These are phyloP conservation scores for Helminthosporium solani DNA, from an alignment of 2,329 filamentous ascomycete genomes.

Conservation along the genomic window DNA sequence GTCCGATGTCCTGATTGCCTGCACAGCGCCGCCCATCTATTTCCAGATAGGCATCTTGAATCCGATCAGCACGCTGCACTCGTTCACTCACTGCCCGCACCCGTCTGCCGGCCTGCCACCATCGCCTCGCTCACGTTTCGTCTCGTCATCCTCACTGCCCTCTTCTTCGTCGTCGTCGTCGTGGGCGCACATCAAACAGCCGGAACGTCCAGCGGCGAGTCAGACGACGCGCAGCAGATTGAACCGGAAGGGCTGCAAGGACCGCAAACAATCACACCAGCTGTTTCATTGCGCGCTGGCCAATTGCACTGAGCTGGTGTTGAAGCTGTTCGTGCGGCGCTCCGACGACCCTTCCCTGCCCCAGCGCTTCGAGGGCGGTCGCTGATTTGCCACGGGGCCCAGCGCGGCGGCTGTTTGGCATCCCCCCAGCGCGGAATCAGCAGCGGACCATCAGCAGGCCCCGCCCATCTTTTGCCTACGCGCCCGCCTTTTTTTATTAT, in stretches of 20 bases:
- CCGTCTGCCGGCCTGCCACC: no score
- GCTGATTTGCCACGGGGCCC: conserved; percentile 21
- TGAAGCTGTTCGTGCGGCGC: conserved; percentile 16
- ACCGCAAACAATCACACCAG: conserved; percentile 38
- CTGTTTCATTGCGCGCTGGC: conserved; percentile 29
- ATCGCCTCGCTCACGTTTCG: conserved; percentile 18
- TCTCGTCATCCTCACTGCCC: conserved; percentile 25
- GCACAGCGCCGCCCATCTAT: conserved; percentile 22
- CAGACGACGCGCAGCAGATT: conserved; percentile 16
- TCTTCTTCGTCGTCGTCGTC: no score
- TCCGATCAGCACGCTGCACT: conserved; percentile 12
- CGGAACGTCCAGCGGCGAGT: conserved; percentile 26
- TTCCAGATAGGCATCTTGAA: conserved; percentile 19
- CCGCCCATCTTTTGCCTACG: conserved; percentile 14
- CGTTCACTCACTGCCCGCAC: conserved; percentile 1
- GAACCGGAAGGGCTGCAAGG: conserved; percentile 36
- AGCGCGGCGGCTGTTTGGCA: conserved; percentile 32
- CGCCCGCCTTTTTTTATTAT: conserved; percentile 30
- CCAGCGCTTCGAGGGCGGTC: conserved; percentile 31
- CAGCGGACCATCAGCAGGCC: conserved; percentile 15
- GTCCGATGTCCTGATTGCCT: conserved; percentile 23
- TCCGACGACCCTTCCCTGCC: conserved; percentile 19
- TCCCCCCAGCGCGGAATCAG: conserved; percentile 20
- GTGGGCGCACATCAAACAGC: conserved; percentile 29
- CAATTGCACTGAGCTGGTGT: conserved; percentile 19